Percentiles rank a stretch among this genome's conserved stretches.
These are phyloP conservation scores for Curvularia sp. DNA, from an alignment of 2,329 filamentous ascomycete species.

Conservation along the genomic window DNA sequence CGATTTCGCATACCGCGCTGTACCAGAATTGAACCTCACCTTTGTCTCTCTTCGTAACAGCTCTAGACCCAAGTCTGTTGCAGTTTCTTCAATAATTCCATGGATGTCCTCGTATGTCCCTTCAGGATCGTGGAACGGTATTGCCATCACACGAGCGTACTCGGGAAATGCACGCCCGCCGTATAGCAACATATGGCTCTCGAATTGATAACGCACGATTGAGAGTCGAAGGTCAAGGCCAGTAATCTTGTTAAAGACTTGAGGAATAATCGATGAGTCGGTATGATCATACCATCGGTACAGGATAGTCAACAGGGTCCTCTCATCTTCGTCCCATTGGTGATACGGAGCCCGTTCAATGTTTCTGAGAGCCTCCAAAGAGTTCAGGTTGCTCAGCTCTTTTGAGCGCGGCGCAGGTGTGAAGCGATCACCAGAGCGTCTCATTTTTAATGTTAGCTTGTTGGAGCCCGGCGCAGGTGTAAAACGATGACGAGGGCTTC, in stretches of 20 bases:
- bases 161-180: constrained; percentile 13
- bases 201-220: constrained; percentile 11
- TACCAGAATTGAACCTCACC: not conserved
- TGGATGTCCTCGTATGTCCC: constrained; percentile 12
- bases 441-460: not conserved
- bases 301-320: constrained; percentile 13
- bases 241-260: constrained; percentile 20
- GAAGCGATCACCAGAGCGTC: too few relatives aligned
- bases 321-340: constrained; percentile 13
- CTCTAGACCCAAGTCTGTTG: not conserved
- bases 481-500: too few relatives aligned
- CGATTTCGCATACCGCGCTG: constrained; percentile 13
- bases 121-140: constrained; percentile 21
- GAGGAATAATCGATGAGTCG: not conserved
- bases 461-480: not conserved
- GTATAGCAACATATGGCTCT: constrained; percentile 11
- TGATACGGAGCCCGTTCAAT: not conserved
- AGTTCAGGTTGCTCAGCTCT: not conserved
- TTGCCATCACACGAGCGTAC: constrained; percentile 4
- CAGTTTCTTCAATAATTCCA: constrained; percentile 11
- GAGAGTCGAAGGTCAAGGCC: not conserved
- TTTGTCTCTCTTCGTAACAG: constrained; percentile 7
- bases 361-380: not conserved
- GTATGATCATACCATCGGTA: constrained; percentile 18
- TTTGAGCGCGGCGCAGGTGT: not conserved